Percentiles rank a stretch among this genome's conserved stretches.
phyloP scores from a whole-genome alignment of 768 basidiomycete species.

The Suillus subaureus region DNA sequence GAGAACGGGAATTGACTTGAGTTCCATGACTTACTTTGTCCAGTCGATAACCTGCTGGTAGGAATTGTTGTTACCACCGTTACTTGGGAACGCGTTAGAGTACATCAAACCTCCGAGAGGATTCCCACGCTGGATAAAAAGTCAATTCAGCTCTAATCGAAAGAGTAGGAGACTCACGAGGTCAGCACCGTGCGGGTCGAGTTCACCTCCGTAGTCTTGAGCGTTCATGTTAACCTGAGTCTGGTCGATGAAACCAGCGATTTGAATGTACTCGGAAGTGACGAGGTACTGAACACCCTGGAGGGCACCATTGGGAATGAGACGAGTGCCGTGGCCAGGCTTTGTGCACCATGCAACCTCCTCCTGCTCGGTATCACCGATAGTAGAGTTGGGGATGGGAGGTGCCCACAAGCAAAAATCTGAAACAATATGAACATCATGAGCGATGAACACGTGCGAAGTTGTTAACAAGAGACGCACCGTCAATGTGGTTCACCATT shows the following conservation, averaged over 20 bases:
- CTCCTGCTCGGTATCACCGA: slow-evolving; percentile 47
- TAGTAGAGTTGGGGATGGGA: too few species aligned
- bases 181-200: slow-evolving; percentile 78
- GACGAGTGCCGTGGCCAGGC: slow-evolving; percentile 63
- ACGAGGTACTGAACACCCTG: slow-evolving; percentile 63
- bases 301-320: slow-evolving; percentile 55
- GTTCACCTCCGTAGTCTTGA: too few species aligned
- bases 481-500: slow-evolving; percentile 55
- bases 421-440: too few species aligned
- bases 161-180: slow-evolving; percentile 26
- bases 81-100: slow-evolving; percentile 54
- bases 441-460: not conserved
- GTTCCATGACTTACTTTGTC: slow-evolving; percentile 49
- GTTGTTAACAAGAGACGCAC: slow-evolving; percentile 23
- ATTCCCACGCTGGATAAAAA: too few species aligned
- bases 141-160: slow-evolving; percentile 16
- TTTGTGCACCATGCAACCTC: slow-evolving; percentile 80
- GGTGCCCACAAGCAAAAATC: too few species aligned
- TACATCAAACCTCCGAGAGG: slow-evolving; percentile 13
- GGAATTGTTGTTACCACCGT: slow-evolving; percentile 40
- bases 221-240: too few species aligned
- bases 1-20: not conserved
- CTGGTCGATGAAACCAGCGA: not conserved
- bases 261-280: slow-evolving; percentile 51
- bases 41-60: slow-evolving; percentile 64